Conservation (phyloP, 2,329 filamentous ascomycete species). For the Pyricularia pennisetigena region DNA sequence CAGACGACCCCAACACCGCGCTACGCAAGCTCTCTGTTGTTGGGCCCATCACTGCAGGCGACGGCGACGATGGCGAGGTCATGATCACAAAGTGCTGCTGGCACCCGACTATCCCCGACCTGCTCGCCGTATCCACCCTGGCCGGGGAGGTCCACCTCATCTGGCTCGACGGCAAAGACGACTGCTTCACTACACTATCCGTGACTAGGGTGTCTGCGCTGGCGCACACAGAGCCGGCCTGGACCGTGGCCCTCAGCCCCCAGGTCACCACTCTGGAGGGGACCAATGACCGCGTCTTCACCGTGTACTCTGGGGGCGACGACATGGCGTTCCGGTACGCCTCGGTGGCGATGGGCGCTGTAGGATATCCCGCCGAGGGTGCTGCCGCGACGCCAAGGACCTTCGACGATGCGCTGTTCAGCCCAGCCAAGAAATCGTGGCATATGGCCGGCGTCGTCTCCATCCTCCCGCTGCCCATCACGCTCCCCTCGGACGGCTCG, state of each 20-base stretch:
- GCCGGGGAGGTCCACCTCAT: slow-evolving; percentile 53
- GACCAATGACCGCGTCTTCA: slow-evolving; percentile 19
- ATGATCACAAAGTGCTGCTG: slow-evolving; percentile 67
- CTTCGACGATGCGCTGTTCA: slow-evolving; percentile 11
- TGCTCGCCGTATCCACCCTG: slow-evolving; percentile 63
- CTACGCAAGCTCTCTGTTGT: slow-evolving; percentile 32
- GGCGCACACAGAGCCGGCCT: slow-evolving; percentile 56
- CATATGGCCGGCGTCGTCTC: slow-evolving; percentile 83
- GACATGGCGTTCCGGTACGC: slow-evolving; percentile 52
- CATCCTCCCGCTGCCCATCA: slow-evolving; percentile 58
- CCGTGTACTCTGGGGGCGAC: slow-evolving; percentile 64
- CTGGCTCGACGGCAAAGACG: slow-evolving; percentile 23
- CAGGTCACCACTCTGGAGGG: slow-evolving; percentile 7
- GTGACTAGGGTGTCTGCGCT: slow-evolving; percentile 30
- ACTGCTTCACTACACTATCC: slow-evolving; percentile 17
- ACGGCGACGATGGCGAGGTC: slow-evolving; percentile 36
- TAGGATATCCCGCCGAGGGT: not conserved
- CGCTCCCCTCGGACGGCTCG: slow-evolving; percentile 27
- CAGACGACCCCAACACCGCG: slow-evolving; percentile 14
- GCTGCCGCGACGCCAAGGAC: slow-evolving; percentile 8
- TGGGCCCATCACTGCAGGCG: slow-evolving; percentile 22
- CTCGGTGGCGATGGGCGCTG: slow-evolving; percentile 9
- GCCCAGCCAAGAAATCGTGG: not conserved
- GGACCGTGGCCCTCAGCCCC: slow-evolving; percentile 56
- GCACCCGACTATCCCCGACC: slow-evolving; percentile 46